A percentile compares a stretch with the other conserved stretches of the same genome.
phyloP scores from a whole-genome alignment of 2,329 filamentous ascomycete genomes.

The Cordyceps farinosa region DNA sequence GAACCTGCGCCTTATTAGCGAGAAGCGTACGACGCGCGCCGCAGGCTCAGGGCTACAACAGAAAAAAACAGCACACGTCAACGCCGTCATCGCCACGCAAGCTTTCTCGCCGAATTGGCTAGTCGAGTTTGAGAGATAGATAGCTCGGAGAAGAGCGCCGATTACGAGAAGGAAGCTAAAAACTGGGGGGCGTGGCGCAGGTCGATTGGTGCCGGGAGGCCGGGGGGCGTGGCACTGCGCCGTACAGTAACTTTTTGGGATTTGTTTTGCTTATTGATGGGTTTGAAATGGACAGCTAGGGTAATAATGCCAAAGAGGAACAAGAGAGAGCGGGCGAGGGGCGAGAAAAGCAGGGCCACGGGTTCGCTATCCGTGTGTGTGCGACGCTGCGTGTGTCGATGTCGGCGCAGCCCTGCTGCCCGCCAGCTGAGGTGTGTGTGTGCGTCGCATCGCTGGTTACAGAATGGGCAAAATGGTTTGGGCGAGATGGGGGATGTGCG shows the following conservation, averaged over 20 bases:
- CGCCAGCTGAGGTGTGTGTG: neutral
- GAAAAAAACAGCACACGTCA: neutral
- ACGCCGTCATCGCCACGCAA: neutral
- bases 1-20: too few relatives aligned
- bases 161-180: neutral
- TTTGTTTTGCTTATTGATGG: neutral
- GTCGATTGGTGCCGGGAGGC: neutral
- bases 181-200: slow-evolving; percentile 1
- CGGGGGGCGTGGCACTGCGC: neutral
- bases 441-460: slow-evolving; percentile 1
- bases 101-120: neutral
- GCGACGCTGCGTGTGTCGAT: neutral
- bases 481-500: neutral
- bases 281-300: neutral
- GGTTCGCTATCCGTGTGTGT: slow-evolving; percentile 2
- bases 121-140: neutral
- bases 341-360: neutral
- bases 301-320: neutral
- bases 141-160: neutral
- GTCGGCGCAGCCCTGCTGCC: slow-evolving; percentile 1
- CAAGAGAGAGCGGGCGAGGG: neutral
- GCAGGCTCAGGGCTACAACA: neutral
- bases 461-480: neutral
- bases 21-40: neutral
- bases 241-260: neutral